Evolutionary conservation across 176 grass and related monocot genomes (phyloP).

Genomic region (Musa itinerans): DNA sequence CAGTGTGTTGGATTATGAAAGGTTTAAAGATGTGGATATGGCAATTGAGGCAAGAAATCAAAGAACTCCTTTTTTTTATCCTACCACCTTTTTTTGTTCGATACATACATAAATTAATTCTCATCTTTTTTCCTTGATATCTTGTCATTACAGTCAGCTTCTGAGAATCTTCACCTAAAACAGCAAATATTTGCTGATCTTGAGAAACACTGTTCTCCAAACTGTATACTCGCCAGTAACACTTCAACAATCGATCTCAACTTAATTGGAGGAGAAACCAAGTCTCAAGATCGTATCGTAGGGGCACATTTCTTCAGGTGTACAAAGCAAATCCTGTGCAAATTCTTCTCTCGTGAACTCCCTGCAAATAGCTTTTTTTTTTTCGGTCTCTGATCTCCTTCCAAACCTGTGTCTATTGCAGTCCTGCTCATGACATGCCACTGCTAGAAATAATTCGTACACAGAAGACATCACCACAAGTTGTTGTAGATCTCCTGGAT

Average conservation of each 20-base stretch:
- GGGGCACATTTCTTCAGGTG: constrained; percentile 99
- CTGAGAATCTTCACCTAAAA: constrained; percentile 83
- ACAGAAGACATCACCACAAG: constrained; percentile 62
- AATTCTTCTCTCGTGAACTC: too few relatives aligned
- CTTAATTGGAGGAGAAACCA: constrained; percentile 81
- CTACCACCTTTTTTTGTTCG: neutral
- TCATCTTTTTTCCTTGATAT: constrained; percentile 16
- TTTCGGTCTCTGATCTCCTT: neutral
- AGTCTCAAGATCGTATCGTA: constrained; percentile 62
- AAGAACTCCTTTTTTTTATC: neutral
- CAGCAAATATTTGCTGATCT: constrained; percentile 85
- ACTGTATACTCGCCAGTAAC: constrained; percentile 88
- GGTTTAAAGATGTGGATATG: constrained; percentile 70
- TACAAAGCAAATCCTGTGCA: neutral
- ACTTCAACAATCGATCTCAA: constrained; percentile 95
- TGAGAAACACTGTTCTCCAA: constrained; percentile 63
- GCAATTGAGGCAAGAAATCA: constrained; percentile 67
- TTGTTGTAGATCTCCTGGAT: constrained; percentile 75
- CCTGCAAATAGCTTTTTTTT: neutral
- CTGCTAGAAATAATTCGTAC: constrained; percentile 90
- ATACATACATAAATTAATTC: neutral
- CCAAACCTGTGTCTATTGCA: constrained; percentile 32
- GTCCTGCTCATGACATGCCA: constrained; percentile 84
- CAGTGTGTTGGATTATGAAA: constrained; percentile 70
- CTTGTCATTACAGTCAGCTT: constrained; percentile 51